These are phyloP conservation scores for Erysiphe neolycopersici DNA, from an alignment of 2,329 filamentous ascomycete species.

Conservation along the genomic window DNA sequence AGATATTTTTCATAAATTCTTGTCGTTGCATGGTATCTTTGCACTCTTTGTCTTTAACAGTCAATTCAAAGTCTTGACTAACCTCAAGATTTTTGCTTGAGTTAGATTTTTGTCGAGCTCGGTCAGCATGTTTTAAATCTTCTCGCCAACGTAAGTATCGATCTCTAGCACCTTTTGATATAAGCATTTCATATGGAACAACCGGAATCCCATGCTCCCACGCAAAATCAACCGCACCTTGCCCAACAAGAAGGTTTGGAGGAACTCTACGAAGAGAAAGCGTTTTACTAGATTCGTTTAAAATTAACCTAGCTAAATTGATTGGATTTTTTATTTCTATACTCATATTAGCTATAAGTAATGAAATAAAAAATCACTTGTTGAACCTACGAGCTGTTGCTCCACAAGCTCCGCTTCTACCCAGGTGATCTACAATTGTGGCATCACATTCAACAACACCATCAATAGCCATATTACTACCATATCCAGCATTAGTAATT, in stretches of 20 bases:
- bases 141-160: constrained; percentile 56
- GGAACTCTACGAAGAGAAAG: constrained; percentile 73
- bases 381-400: constrained; percentile 56
- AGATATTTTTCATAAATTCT: constrained; percentile 27
- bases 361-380: background rate
- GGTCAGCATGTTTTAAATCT: constrained; percentile 39
- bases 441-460: constrained; percentile 88
- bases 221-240: constrained; percentile 71
- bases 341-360: background rate
- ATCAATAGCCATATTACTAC: constrained; percentile 79
- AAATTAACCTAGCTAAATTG: constrained; percentile 54
- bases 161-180: constrained; percentile 56
- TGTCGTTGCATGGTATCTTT: constrained; percentile 8
- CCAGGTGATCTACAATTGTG: constrained; percentile 70
- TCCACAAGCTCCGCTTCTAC: constrained; percentile 78
- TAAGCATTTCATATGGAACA: constrained; percentile 45
- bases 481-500: constrained; percentile 89
- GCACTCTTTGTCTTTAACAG: constrained; percentile 7
- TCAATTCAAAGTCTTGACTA: constrained; percentile 7
- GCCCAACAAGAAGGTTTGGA: constrained; percentile 69
- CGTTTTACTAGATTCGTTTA: constrained; percentile 48
- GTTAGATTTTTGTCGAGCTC: constrained; percentile 14
- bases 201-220: constrained; percentile 48
- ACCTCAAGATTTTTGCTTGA: constrained; percentile 4
- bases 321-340: constrained; percentile 83